Conservation (phyloP, 345 rosid species). For the Abelmoschus esculentus region DNA sequence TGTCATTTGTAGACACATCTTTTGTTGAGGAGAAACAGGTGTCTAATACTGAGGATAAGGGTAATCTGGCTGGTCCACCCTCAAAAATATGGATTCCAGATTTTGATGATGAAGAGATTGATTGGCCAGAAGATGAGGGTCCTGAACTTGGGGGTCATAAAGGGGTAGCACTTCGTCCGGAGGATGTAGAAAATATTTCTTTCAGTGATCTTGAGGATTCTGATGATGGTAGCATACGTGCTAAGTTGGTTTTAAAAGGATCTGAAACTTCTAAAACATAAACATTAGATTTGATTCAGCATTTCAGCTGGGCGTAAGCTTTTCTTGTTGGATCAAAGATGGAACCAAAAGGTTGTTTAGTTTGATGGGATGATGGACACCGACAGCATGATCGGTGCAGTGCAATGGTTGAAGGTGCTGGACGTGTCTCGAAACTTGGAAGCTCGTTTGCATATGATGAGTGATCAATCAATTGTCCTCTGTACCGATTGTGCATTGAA, state of each 20-base stretch:
- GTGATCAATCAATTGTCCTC: slow-evolving; percentile 5
- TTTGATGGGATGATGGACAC: slow-evolving; percentile 5
- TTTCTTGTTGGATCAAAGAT: slow-evolving; percentile 14
- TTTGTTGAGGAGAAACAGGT: slow-evolving; percentile 50
- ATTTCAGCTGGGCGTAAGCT: slow-evolving; percentile 18
- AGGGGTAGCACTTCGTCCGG: slow-evolving; percentile 27
- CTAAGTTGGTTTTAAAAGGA: slow-evolving; percentile 24
- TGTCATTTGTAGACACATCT: slow-evolving; percentile 51
- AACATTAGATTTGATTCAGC: slow-evolving; percentile 5
- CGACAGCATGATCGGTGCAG: not conserved
- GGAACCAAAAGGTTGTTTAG: not conserved
- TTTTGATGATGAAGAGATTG: slow-evolving; percentile 58
- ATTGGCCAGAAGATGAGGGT: slow-evolving; percentile 77
- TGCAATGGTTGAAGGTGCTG: slow-evolving; percentile 4
- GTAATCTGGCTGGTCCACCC: slow-evolving; percentile 20
- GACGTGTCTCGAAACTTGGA: not conserved
- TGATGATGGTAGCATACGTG: slow-evolving; percentile 30
- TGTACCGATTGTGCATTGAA: slow-evolving; percentile 18
- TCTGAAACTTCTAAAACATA: slow-evolving; percentile 11
- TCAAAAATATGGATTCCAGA: slow-evolving; percentile 35
- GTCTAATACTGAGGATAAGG: slow-evolving; percentile 27
- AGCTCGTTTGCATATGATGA: slow-evolving; percentile 21
- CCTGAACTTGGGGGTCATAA: slow-evolving; percentile 36
- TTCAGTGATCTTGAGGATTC: slow-evolving; percentile 93
- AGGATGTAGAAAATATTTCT: slow-evolving; percentile 73